Conservation (phyloP, 495 filamentous ascomycete genomes). For the Neurospora tetraspora region DNA sequence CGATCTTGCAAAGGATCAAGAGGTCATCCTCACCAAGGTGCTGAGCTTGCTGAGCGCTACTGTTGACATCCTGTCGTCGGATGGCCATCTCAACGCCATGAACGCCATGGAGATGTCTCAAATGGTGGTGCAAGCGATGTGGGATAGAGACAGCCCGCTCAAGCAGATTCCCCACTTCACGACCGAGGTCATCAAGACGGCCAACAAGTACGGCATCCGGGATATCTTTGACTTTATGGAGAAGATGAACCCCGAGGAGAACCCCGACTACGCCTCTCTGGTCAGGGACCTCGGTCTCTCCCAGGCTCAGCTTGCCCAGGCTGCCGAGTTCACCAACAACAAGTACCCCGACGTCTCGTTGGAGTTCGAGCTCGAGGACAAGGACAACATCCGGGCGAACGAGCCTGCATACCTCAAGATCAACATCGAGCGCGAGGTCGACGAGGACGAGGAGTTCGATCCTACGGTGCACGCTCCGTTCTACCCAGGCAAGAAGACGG, state of each 20-base stretch:
- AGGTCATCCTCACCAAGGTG: constrained; percentile 74
- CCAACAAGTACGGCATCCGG: constrained; percentile 68
- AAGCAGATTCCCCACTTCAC: constrained; percentile 97
- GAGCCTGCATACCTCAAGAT: constrained; percentile 77
- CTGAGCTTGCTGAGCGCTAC: constrained; percentile 81
- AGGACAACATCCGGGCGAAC: constrained; percentile 67
- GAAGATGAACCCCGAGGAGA: constrained; percentile 90
- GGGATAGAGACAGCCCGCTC: constrained; percentile 92
- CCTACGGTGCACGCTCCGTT: constrained; percentile 90
- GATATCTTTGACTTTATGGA: constrained; percentile 99
- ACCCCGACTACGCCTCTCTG: constrained; percentile 62
- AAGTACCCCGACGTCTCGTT: constrained; percentile 93
- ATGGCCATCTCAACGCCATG: constrained; percentile 94
- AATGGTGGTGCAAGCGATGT: constrained; percentile 99
- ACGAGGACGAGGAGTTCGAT: constrained; percentile 63
- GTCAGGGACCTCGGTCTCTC: constrained; percentile 69
- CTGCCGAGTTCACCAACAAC: constrained; percentile 91
- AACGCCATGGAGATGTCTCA: constrained; percentile 99
- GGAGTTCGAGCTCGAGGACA: constrained; percentile 75
- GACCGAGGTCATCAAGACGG: constrained; percentile 70
- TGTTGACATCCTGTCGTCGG: constrained; percentile 92
- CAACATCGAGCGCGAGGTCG: constrained; percentile 75
- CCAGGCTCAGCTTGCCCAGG: constrained; percentile 73
- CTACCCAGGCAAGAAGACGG: constrained; percentile 86
- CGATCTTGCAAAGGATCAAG: constrained; percentile 96